phyloP scores from a whole-genome alignment of 352 stramenopile genomes.

The Phytophthora litchii region DNA sequence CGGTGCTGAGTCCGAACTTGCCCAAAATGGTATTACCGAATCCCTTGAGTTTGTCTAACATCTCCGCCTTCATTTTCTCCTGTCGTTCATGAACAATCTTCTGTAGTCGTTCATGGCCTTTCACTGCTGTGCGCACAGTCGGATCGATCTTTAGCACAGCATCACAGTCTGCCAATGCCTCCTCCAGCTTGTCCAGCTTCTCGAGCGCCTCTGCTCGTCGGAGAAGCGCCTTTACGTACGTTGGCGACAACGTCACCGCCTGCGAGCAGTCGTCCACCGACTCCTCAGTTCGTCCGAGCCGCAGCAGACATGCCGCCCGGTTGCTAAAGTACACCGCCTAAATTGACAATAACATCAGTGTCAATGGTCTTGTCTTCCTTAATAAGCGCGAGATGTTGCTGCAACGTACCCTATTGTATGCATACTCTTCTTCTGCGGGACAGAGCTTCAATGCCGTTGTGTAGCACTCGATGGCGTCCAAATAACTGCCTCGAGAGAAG shows the following conservation, averaged over 20 bases:
- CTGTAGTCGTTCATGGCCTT: conserved; percentile 80
- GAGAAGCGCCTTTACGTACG: conserved; percentile 96
- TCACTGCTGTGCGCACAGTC: conserved; percentile 56
- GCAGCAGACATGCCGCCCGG: conserved; percentile 74
- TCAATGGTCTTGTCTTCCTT: background rate
- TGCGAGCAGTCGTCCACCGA: conserved; percentile 95
- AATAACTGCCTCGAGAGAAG: conserved; percentile 67
- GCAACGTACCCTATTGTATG: conserved; percentile 69
- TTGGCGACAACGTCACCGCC: conserved; percentile 93
- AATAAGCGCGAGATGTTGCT: background rate
- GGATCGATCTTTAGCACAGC: conserved; percentile 94
- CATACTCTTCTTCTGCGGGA: conserved; percentile 72
- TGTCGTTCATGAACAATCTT: conserved; percentile 93
- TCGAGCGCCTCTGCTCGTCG: conserved; percentile 93
- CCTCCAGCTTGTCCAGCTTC: conserved; percentile 93
- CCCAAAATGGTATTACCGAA: conserved; percentile 98
- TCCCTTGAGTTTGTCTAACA: conserved; percentile 97
- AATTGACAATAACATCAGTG: conserved; percentile 5
- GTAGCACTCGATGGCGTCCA: conserved; percentile 89
- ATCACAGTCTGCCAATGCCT: conserved; percentile 91
- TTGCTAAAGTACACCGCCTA: conserved; percentile 90
- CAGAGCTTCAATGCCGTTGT: conserved; percentile 83
- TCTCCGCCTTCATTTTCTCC: conserved; percentile 99
- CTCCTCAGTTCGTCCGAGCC: conserved; percentile 81
- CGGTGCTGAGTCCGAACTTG: conserved; percentile 99